These are phyloP conservation scores for Cochlearia excelsa DNA, from an alignment of 345 rosid species.

Conservation along the genomic window DNA sequence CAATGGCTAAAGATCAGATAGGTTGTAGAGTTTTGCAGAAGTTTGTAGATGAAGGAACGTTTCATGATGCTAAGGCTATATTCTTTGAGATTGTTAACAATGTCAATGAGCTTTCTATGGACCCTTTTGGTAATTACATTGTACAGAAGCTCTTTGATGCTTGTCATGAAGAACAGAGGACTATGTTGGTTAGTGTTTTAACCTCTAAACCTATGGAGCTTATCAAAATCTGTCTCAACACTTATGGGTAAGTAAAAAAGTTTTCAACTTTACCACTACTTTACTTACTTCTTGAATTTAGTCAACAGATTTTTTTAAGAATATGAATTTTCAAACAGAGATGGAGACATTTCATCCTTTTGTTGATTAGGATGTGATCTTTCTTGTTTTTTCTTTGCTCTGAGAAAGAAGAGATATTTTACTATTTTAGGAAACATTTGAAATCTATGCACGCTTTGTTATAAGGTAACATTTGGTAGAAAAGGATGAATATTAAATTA, in stretches of 20 bases:
- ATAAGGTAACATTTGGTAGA: conserved; percentile 22
- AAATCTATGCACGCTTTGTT: conserved; percentile 3
- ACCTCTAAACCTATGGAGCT: conserved; percentile 45
- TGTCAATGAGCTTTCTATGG: conserved; percentile 46
- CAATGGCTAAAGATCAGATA: conserved; percentile 56
- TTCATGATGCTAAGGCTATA: conserved; percentile 34
- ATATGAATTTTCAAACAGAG: conserved; percentile 1
- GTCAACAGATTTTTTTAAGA: conserved; percentile 2
- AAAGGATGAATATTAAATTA: not conserved
- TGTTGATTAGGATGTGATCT: conserved; percentile 4
- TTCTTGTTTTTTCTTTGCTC: conserved; percentile 1
- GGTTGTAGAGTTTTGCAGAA: conserved; percentile 54
- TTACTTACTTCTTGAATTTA: not conserved
- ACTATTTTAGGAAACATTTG: conserved; percentile 23
- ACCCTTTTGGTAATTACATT: conserved; percentile 63
- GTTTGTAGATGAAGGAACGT: conserved; percentile 48
- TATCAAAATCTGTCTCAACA: conserved; percentile 46
- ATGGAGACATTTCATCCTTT: conserved; percentile 21
- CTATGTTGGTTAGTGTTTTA: conserved; percentile 38
- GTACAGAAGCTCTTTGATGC: conserved; percentile 52
- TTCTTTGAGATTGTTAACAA: conserved; percentile 42
- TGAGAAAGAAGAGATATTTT: conserved; percentile 11
- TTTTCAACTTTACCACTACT: not conserved
- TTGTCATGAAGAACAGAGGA: conserved; percentile 48
- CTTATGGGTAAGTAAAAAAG: conserved; percentile 46